Conservation (phyloP, 768 basidiomycete genomes). For the Amylocystis lapponica region DNA sequence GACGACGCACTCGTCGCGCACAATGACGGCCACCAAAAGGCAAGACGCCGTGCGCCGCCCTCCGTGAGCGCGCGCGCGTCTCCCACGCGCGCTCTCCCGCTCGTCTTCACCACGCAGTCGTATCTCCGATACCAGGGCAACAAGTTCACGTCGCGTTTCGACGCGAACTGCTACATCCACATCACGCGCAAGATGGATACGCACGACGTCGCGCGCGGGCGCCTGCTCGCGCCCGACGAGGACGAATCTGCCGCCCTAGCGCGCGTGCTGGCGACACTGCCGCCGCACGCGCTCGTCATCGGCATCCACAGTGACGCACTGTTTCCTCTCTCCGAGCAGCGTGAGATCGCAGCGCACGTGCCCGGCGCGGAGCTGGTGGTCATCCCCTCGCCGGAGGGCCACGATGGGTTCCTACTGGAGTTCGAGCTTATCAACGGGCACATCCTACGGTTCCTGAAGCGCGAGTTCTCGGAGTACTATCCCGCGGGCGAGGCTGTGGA, state of each 20-base stretch:
- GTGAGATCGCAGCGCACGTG: constrained; percentile 73
- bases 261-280: constrained; percentile 60
- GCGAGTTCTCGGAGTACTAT: constrained; percentile 72
- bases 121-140: constrained; percentile 98
- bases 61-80: constrained; percentile 11
- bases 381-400: constrained; percentile 83
- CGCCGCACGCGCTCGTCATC: constrained; percentile 75
- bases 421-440: constrained; percentile 89
- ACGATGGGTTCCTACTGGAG: constrained; percentile 95
- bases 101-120: constrained; percentile 92
- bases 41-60: constrained; percentile 26
- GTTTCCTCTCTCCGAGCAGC: constrained; percentile 89
- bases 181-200: constrained; percentile 92
- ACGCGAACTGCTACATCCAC: constrained; percentile 96
- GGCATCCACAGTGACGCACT: constrained; percentile 91
- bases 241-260: constrained; percentile 37
- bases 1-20: constrained; percentile 68
- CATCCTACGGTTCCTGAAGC: constrained; percentile 64
- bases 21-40: constrained; percentile 78
- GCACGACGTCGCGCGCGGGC: constrained; percentile 78
- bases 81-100: constrained; percentile 34
- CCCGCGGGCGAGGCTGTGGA: constrained; percentile 29
- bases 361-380: constrained; percentile 77
- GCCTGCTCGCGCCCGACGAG: constrained; percentile 29
- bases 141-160: constrained; percentile 93